Evolutionary conservation across 2,329 filamentous ascomycete genomes (phyloP), one percentile per base, ranked within the genome.

Genomic region (Diaporthe caulivora): DNA sequence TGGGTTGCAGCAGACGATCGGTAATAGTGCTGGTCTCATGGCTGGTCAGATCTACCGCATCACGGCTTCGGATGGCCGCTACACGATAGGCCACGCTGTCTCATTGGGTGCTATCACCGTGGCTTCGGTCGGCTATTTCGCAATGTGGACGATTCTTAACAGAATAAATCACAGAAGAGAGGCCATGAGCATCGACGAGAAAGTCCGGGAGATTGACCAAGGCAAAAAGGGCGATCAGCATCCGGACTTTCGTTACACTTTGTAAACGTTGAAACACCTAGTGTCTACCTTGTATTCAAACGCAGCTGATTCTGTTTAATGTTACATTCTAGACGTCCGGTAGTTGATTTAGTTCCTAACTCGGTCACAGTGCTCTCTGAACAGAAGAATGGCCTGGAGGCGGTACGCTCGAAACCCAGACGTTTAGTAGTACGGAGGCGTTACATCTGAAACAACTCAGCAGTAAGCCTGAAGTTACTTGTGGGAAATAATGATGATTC

Each of bases 11-110:
- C 83, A 85, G 72, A 84, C 84, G 9, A 82, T 86, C 21, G 86
- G 84, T 1, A 87, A 87, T 72, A 81, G 81, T 1, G 86, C 86
- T 1, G 86, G 86, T 21, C 82, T 87, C 24, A 83, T 87, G 5
- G 78, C 82, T 6, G 81, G 81, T 1, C 82, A 84, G 75, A 82
- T 84, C 29, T 84, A 83, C 62, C 77, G 80, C 21, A 78, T 67
- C 57, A 78, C 74, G 60, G 80, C 76, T 58, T n/a, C 58, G 2
- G 58, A 64, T 31, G 58, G 58, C 13, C 58, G 58, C 10, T 84
- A 83, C n/a, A 70, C 78, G 9, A 76, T 83, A 13, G 82, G 82
- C 0, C 79, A 79, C 34, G 77, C 72, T 3, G 77, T 78, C n/a
- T 77, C 76, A 5, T 74, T 82, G 1, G 81, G 75, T 0, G 76